Base-by-base conservation (phyloP, 2,329 filamentous ascomycete genomes). In the Mycogone perniciosa region DNA sequence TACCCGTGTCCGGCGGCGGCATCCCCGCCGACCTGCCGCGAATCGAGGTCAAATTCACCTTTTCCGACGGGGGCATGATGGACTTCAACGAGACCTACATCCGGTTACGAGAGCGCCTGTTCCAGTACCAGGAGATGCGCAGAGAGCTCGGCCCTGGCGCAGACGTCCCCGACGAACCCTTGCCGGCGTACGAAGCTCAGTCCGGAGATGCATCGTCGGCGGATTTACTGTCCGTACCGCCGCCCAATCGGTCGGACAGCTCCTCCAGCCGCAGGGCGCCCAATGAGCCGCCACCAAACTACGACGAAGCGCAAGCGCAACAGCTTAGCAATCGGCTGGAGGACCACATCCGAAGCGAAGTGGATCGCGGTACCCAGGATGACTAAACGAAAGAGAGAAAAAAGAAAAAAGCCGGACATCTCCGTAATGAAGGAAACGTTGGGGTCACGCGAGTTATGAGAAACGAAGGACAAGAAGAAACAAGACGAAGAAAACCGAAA, bases 31-130 rank as follows among this genome's bases (percentile, higher is more conserved):
- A 85, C 26, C 78, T 89, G 55, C 79, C 85, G 13, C 82, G 84
- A 30, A 76, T 96, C 40, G 89, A 93, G 61, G 69, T 95, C 58
- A 90, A 88, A 65, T 78, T 96, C 61, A 90, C 85, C 26, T 97
- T 97, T 75, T 91, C 90, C 64, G 91, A 97, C 56, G 92, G 92
- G 40, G 92, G 92, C n/a, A 91, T 91, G 52, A 93, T 87, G 66
- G 90, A 96, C 59, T 97, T 95, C 64, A 85, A 91, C 61, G 80
- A 82, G 46, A 81, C 81, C 47, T 96, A 91, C 63, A 89, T 95
- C 61, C 78, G 86, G 50, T 83, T 96, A 57, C 90, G 89, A 64
- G 91, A 95, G 64, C 80, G 89, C 6, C 72, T 96, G 50, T 80
- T 86, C 57, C 89, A 96, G 61, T 89, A 85, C 6, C 81, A 90